Base-by-base conservation (phyloP, 2,329 filamentous ascomycete species). In the Ustulina deusta region DNA sequence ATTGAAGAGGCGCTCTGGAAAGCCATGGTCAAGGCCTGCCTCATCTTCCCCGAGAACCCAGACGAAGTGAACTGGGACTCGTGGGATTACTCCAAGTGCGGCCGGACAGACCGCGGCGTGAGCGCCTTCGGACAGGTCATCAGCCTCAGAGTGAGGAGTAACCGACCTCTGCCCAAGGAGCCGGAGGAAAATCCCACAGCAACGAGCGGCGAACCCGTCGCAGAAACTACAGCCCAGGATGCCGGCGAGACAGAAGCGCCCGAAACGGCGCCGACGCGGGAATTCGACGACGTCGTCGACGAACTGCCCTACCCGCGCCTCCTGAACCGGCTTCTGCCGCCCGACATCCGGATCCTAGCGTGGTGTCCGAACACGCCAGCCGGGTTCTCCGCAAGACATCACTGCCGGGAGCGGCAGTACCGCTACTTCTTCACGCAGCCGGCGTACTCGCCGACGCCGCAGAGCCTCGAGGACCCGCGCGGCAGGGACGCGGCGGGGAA, bases 371-470 rank as follows among this genome's bases (percentile, higher is more conserved):
- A 88, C 34, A 93, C 92, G 17, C 93, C 94, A 0, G 81, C 86
- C 9, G 87, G 88, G 69, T 99, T 99, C 79, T 94, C 93, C 38
- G 96, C 96, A 4, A 90, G 96, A 46, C 97, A 97, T 85, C 94
- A 92, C 61, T 99, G 96, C 81, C 89, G 91, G 69, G 94, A 97
- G 81, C 87, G 96, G 25, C 91, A 92, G 72, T 99, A 99, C 82
- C 90, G 93, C 65, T 99, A 99, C 81, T 98, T 97, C 84, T 99
- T 99, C 83, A 98, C 96, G 0, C 93, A 97, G 78, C 96, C 96
- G 0, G 93, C 92, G 1, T 97, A 93, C 76, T 83, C 89, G 2
- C 93, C 93, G 0, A 84, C 87, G 4, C 89, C 91, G 0, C 81
- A 84, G 1, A 76, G 84, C 22, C 69, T 86, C 42, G 87, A 86